Base-by-base conservation (phyloP, 768 basidiomycete species). In the Amanita pseudoporphyria region DNA sequence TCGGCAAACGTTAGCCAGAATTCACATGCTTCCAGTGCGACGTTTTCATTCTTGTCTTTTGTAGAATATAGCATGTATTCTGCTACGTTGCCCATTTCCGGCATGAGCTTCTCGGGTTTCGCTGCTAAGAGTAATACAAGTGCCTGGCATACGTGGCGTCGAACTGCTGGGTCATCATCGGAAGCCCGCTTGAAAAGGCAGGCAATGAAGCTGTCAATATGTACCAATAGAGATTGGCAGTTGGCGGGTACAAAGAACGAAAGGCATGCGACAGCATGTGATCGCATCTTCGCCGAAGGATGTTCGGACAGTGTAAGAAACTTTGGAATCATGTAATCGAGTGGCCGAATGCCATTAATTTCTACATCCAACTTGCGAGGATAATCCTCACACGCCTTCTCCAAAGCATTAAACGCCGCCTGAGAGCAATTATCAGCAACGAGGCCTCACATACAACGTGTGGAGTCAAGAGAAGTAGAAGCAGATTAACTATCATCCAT, bases 1-100 rank as follows among this genome's bases (percentile, higher is more conserved):
- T 99, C 96, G 13, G 96, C 94, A 61, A 99, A 98, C 1, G 94
- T 96, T 53, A 99, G 74, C 96, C 96, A 99, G 66, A 99, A 99
- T 73, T 99, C 96, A 75, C 94, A 96, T 19, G 96, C 96, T 69
- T 99, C 96, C 43, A 99, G 74, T 2, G 95, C 93, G 47, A 92
- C 95, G 54, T 84, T 86, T 68, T 97, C 94, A 64, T 97, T 92
- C 69, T 88, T 87, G 72, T 97, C 94, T 67, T 94, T 93, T 12
- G 92, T 97, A 22, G 92, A 95, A 69, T 93, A 98, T 33, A 98
- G 76, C 91, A 99, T 98, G 67, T 96, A 99, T 64, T 96, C 92
- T 22, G 95, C 93, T 36, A 99, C 96, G 57, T 91, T 92, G 19
- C 71, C 64, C 78, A 99, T 89, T 64, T 97, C 92, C 1, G 95